A percentile compares a stretch with the other conserved stretches of the same genome.
phyloP scores from a whole-genome alignment of 2,329 filamentous ascomycete genomes.

The Xylaria sp. region DNA sequence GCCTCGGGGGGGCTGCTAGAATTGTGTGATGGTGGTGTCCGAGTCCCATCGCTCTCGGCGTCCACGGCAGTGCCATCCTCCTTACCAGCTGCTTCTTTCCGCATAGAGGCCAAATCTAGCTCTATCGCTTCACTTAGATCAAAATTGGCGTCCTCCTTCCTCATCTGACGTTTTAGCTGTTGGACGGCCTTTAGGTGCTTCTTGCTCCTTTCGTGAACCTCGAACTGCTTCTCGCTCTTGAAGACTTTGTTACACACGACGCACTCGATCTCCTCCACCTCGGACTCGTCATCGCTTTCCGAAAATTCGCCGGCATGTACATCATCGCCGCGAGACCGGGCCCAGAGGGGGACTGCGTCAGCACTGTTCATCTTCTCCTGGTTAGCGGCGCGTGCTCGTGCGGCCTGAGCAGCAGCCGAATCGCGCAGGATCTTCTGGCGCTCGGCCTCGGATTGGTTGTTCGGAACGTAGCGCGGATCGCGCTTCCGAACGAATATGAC shows the following conservation, averaged over 20 bases:
- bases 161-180: constrained; percentile 83
- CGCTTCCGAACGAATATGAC: constrained; percentile 90
- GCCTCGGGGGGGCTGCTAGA: constrained; percentile 18
- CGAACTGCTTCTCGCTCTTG: constrained; percentile 90
- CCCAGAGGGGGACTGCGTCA: constrained; percentile 78
- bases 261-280: constrained; percentile 75
- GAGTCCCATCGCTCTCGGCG: constrained; percentile 9
- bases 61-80: constrained; percentile 15
- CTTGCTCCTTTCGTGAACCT: constrained; percentile 94
- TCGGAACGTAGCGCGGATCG: constrained; percentile 84
- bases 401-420: constrained; percentile 84
- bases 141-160: constrained; percentile 75
- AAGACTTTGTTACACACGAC: constrained; percentile 82
- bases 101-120: constrained; percentile 7
- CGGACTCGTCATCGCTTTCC: constrained; percentile 63
- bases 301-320: constrained; percentile 66
- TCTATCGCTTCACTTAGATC: constrained; percentile 53
- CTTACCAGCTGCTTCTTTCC: constrained; percentile 22
- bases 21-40: constrained; percentile 15
- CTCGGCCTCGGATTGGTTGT: constrained; percentile 80
- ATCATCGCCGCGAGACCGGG: constrained; percentile 67
- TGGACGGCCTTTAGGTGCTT: constrained; percentile 92
- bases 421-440: constrained; percentile 81
- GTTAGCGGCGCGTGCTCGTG: constrained; percentile 82
- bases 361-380: constrained; percentile 75